Evolutionary conservation across 2,329 filamentous ascomycete species (phyloP).

Genomic region (Colletotrichum trifolii): DNA sequence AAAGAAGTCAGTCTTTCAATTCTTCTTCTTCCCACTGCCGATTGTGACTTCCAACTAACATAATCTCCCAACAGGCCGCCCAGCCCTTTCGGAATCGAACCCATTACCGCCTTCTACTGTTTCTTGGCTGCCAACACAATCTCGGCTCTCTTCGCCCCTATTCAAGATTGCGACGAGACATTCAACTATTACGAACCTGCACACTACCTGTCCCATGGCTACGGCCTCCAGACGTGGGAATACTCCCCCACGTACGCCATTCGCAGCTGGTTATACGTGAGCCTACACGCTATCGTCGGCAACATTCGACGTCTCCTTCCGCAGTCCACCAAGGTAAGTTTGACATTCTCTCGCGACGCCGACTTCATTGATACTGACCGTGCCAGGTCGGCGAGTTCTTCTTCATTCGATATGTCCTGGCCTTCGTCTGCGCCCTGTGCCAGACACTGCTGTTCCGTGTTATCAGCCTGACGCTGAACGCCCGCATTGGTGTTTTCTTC

Average conservation of each 20-base stretch:
- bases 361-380: neutral
- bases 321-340: constrained; percentile 66
- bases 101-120: constrained; percentile 82
- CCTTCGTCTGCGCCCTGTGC: constrained; percentile 80
- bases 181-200: constrained; percentile 99
- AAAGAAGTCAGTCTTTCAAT: constrained; percentile 56
- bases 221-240: constrained; percentile 97
- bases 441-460: constrained; percentile 85
- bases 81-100: constrained; percentile 72
- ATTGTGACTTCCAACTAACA: constrained; percentile 34
- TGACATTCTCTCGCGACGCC: no score
- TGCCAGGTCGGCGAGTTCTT: constrained; percentile 81
- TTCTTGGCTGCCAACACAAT: constrained; percentile 80
- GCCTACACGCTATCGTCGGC: constrained; percentile 79
- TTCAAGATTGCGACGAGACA: constrained; percentile 98
- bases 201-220: constrained; percentile 92
- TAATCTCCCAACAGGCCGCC: constrained; percentile 49
- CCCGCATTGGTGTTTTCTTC: constrained; percentile 87
- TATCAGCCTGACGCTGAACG: constrained; percentile 80
- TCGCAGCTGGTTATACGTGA: constrained; percentile 92
- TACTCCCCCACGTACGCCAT: constrained; percentile 96
- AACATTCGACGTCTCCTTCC: constrained; percentile 74
- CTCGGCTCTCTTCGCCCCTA: constrained; percentile 85
- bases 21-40: neutral
- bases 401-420: constrained; percentile 80